A percentile compares a stretch with the other conserved stretches of the same genome.
Evolutionary conservation across 345 rosid species (phyloP).

Genomic region (Arabis hirsuta): DNA sequence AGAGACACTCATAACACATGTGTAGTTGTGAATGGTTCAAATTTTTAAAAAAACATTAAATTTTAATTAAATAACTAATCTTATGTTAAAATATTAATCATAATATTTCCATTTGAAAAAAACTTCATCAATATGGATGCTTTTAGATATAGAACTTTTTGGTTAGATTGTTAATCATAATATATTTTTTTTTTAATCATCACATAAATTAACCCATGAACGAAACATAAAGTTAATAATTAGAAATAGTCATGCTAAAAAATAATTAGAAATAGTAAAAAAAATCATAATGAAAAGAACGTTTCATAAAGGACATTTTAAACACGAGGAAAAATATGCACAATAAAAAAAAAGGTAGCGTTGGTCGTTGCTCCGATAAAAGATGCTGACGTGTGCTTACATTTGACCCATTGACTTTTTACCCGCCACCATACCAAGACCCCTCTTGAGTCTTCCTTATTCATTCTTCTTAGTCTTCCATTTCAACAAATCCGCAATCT

Average conservation of each 20-base stretch:
- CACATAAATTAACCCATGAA: neutral
- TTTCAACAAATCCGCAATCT: conserved; percentile 37
- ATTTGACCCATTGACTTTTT: conserved; percentile 45
- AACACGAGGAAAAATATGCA: conserved; percentile 8
- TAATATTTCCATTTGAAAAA: too few species aligned
- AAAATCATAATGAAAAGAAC: too few species aligned
- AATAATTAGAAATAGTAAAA: neutral
- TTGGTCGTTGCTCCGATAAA: conserved; percentile 9
- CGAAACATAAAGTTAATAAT: conserved; percentile 19
- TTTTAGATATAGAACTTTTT: too few species aligned
- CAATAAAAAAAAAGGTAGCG: neutral
- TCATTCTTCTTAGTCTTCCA: neutral
- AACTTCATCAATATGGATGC: too few species aligned
- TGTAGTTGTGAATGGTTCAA: too few species aligned
- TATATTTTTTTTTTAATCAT: too few species aligned
- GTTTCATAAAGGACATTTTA: neutral
- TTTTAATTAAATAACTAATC: too few species aligned
- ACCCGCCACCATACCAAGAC: conserved; percentile 35
- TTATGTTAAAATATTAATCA: too few species aligned
- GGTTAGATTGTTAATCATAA: too few species aligned
- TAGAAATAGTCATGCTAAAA: neutral
- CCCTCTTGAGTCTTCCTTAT: conserved; percentile 12
- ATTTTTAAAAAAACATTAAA: too few species aligned
- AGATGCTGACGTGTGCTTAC: conserved; percentile 22
- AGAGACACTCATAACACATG: too few species aligned